Evolutionary conservation across 352 stramenopile species (phyloP).

Genomic region (Pythium volutum): DNA sequence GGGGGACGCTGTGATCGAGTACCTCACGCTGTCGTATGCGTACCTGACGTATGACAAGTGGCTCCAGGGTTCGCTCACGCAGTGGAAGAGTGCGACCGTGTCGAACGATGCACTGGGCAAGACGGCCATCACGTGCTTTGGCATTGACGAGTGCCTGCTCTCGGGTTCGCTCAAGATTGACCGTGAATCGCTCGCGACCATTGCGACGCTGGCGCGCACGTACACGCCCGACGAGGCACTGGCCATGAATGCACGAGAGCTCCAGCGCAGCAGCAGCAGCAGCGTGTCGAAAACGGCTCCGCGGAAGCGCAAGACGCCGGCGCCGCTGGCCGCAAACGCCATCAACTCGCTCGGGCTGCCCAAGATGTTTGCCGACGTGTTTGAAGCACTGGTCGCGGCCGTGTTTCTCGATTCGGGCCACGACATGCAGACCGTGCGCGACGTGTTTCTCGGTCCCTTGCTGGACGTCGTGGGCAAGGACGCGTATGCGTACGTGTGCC

Average conservation of each 20-base stretch:
- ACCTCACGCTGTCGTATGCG: constrained; percentile 83
- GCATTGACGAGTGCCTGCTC: constrained; percentile 78
- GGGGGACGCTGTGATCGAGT: constrained; percentile 88
- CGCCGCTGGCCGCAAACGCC: constrained; percentile 11
- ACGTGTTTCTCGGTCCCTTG: constrained; percentile 82
- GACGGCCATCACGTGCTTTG: constrained; percentile 75
- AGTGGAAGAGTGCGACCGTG: constrained; percentile 85
- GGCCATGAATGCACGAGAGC: neutral
- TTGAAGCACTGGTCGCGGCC: constrained; percentile 83
- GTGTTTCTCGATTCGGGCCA: constrained; percentile 82
- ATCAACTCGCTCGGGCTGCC: constrained; percentile 49
- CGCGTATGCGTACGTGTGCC: constrained; percentile 68
- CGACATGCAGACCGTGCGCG: constrained; percentile 65
- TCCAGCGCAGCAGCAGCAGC: neutral
- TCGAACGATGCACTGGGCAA: constrained; percentile 85
- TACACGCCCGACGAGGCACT: constrained; percentile 30
- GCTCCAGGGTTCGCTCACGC: constrained; percentile 71
- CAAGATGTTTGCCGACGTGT: constrained; percentile 87
- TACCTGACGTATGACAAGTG: constrained; percentile 67
- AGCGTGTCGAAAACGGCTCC: neutral
- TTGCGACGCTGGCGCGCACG: constrained; percentile 47
- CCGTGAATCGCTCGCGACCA: constrained; percentile 49
- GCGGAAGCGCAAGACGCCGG: neutral
- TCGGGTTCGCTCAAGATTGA: constrained; percentile 66
- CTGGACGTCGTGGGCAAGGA: constrained; percentile 69